Conservation (phyloP, 139 green algal species). For the Auxenochlorella protothecoides region DNA sequence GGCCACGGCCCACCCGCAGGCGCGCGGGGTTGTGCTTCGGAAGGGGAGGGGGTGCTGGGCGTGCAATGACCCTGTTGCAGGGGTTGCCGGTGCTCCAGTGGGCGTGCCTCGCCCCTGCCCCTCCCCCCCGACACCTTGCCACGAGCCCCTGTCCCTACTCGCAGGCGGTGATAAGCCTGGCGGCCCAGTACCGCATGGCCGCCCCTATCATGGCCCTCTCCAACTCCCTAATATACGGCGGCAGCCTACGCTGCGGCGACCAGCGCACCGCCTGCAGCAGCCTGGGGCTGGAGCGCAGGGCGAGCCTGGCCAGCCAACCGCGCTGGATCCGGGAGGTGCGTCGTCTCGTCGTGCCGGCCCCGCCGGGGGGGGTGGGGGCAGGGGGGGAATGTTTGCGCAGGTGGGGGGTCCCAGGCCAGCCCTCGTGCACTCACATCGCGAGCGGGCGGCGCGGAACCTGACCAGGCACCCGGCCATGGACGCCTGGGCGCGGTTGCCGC, state of each 20-base stretch:
- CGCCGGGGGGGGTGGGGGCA: too few species aligned
- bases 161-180: constrained; percentile 49
- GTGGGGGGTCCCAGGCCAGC: not conserved
- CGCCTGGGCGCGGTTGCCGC: too few species aligned
- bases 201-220: constrained; percentile 70
- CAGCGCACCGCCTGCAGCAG: not conserved
- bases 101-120: not conserved
- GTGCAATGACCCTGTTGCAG: too few species aligned
- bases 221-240: constrained; percentile 81
- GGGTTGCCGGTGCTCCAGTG: not conserved
- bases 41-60: not conserved
- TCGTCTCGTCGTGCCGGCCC: too few species aligned
- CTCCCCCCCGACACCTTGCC: not conserved
- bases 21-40: constrained; percentile 2
- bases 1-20: constrained; percentile 67
- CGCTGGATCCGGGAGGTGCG: too few species aligned
- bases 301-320: too few species aligned
- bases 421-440: too few species aligned
- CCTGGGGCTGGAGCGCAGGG: not conserved
- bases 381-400: not conserved
- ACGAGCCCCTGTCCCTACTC: not conserved
- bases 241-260: constrained; percentile 51
- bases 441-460: too few species aligned
- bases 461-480: too few species aligned
- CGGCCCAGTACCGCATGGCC: constrained; percentile 88